These are phyloP conservation scores for Corylus heterophylla DNA, from an alignment of 306 rosid genomes.

Conservation along the genomic window DNA sequence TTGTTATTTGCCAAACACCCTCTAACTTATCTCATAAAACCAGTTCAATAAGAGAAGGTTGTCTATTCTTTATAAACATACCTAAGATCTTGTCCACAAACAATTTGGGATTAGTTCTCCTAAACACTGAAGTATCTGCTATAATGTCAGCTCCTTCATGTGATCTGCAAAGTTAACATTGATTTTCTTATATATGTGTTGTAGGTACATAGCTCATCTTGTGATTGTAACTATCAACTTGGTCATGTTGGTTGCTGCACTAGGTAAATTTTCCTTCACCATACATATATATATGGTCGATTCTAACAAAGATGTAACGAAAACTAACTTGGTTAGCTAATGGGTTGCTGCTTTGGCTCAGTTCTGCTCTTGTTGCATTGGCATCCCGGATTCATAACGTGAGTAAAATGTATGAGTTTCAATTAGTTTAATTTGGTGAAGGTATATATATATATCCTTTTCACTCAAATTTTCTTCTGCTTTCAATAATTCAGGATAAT, in stretches of 20 bases:
- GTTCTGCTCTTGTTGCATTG: conserved; percentile 57
- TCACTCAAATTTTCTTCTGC: not conserved
- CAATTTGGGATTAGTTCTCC: too few species aligned
- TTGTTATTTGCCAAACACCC: too few species aligned
- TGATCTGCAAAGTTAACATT: conserved; percentile 3
- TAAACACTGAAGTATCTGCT: not conserved
- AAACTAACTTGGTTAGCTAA: conserved; percentile 25
- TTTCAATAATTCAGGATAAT: conserved; percentile 51
- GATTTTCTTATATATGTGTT: not conserved
- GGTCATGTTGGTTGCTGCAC: conserved; percentile 48
- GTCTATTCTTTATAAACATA: too few species aligned
- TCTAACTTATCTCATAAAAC: too few species aligned
- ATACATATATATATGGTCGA: not conserved
- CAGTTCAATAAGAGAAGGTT: too few species aligned
- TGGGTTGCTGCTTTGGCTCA: conserved; percentile 42
- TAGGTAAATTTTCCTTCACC: conserved; percentile 38
- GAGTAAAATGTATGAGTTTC: conserved; percentile 11
- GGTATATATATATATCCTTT: not conserved
- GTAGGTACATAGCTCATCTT: conserved; percentile 51
- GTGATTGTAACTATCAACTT: conserved; percentile 53
- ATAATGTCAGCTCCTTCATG: not conserved
- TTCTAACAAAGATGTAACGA: not conserved
- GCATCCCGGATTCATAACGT: conserved; percentile 74
- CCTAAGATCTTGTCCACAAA: too few species aligned
- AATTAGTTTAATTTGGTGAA: not conserved